Conservation (phyloP, 2,329 filamentous ascomycete genomes). For the Lojkania enalia region DNA sequence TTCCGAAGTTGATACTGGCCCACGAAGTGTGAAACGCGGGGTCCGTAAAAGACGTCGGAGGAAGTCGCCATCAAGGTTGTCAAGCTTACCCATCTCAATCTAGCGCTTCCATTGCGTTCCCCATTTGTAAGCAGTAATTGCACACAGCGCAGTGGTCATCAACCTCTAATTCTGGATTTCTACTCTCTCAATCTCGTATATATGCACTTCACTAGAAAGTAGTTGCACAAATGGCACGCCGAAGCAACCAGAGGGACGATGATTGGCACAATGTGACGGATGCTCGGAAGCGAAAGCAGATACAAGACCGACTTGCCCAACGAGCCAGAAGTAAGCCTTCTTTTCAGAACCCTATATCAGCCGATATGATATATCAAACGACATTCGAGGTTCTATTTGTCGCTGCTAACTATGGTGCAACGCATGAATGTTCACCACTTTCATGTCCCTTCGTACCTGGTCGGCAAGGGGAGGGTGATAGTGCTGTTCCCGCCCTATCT, state of each 20-base stretch:
- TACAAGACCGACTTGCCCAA: conserved; percentile 47
- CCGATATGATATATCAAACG: conserved; percentile 6
- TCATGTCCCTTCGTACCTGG: conserved; percentile 8
- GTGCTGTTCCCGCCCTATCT: neutral
- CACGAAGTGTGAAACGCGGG: too few species aligned
- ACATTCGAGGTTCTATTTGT: neutral
- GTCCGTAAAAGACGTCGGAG: too few species aligned
- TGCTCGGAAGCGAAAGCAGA: conserved; percentile 44
- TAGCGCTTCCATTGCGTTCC: too few species aligned
- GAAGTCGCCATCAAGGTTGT: too few species aligned
- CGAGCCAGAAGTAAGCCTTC: conserved; percentile 39
- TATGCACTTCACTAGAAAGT: too few species aligned
- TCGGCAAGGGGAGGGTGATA: conserved; percentile 7
- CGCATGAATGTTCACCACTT: neutral
- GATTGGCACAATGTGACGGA: conserved; percentile 42
- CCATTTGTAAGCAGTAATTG: conserved; percentile 1
- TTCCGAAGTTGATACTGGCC: too few species aligned
- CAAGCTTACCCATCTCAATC: too few species aligned
- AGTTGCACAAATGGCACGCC: conserved; percentile 19
- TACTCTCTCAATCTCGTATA: too few species aligned
- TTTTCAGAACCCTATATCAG: conserved; percentile 15
- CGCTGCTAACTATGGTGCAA: neutral
- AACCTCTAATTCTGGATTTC: neutral
- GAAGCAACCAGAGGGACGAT: conserved; percentile 25
- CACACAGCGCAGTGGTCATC: too few species aligned